phyloP scores from a whole-genome alignment of 768 basidiomycete genomes.

The Rhodotorula babjevae region DNA sequence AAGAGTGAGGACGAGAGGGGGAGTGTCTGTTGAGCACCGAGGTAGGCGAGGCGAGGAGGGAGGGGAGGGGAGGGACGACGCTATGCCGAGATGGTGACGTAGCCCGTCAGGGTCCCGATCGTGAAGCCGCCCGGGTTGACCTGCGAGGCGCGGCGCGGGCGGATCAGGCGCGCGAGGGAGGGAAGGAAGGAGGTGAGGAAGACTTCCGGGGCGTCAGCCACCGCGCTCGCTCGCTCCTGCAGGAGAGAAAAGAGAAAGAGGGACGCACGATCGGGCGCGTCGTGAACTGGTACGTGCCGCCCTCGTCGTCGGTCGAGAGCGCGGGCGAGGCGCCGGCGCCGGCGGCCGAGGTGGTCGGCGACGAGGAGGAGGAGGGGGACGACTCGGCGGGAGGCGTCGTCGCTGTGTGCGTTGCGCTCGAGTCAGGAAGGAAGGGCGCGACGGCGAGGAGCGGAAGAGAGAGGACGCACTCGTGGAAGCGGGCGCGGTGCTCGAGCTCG shows the following conservation, averaged over 20 bases:
- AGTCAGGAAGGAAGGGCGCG: no score
- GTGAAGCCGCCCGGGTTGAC: conserved; percentile 33
- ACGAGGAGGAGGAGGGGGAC: background rate
- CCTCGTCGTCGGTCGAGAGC: conserved; percentile 13
- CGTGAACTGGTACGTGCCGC: conserved; percentile 17
- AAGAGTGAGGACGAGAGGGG: no score
- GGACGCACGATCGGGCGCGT: conserved; percentile 27
- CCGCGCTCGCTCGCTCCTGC: no score
- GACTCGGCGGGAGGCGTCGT: background rate
- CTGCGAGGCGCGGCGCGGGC: background rate
- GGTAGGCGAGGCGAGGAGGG: no score
- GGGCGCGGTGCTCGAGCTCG: background rate
- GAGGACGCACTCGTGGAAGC: background rate
- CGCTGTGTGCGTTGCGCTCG: background rate
- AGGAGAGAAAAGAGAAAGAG: background rate
- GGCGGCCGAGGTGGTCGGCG: background rate
- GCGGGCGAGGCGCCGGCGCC: background rate
- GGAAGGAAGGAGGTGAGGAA: background rate
- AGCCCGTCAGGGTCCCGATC: conserved; percentile 20
- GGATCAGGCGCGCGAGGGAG: background rate
- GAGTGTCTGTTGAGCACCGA: no score
- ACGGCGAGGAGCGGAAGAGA: background rate
- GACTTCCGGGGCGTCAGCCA: background rate
- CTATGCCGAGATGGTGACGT: background rate
- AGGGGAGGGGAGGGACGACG: no score